Evolutionary conservation across 176 grass and related monocot genomes (phyloP), one percentile per base, ranked within the genome.

Genomic region (bread wheat (Triticum aestivum)): DNA sequence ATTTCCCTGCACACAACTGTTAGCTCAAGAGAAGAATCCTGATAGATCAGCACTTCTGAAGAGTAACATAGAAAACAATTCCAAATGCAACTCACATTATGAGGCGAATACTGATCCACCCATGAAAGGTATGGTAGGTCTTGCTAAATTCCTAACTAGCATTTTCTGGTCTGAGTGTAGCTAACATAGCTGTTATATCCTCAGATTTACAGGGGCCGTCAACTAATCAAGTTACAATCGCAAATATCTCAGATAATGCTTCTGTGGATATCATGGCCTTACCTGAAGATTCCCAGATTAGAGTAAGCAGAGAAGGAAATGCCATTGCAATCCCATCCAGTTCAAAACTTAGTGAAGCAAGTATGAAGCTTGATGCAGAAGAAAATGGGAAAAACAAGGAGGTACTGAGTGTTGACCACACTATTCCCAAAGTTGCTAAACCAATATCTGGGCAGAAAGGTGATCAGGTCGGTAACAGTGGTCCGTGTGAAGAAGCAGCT

Each of bases 11-110:
- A 52, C 84, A 82, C 77, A 89, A 41, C 82, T 87, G 76, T 71
- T 56, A 34, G 58, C 44, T 82, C 75, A 87, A 84, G 84, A 15
- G n/a, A 84, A 91, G 51, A 80, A 56, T 79, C 73, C 26, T 69
- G 69, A 58, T 67, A 79, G 21, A 79, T 75, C 71, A 45, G 63
- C 26, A 38, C 11, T 84, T 86, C 34, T 62, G 9, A 83, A 69
- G 54, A 77, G 34, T 61, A 61, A 82, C 27, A 86, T 79, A 65
- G 82, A 87, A 86, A 85, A 79, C 77, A 89, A 86, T 62, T 88
- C 52, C 38, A 80, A 89, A 76, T 77, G 79, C 34, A 83, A 32
- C 24, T 84, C 81, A 80, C 77, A 38, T 75, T 64, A 39, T 82
- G 54, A 45, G 44, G 65, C 9, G 15, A 82, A 82, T 73, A 79